Percentiles rank a stretch among this genome's conserved stretches.
phyloP scores from a whole-genome alignment of 352 stramenopile species.

The Globisporangium cystogenes region DNA sequence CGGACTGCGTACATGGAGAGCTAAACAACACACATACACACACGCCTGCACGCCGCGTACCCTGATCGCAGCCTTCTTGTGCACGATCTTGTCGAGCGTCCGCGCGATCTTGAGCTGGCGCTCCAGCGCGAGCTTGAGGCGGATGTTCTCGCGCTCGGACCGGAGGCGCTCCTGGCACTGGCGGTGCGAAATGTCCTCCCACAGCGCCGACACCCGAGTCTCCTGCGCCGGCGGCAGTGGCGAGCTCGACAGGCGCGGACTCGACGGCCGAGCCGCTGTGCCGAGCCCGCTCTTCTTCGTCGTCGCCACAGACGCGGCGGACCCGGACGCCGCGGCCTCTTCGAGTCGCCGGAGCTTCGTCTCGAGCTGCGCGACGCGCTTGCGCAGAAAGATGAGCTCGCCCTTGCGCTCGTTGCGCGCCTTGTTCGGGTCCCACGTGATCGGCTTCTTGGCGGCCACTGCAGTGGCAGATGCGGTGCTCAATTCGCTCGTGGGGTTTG shows the following conservation, averaged over 20 bases:
- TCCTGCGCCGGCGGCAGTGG: too few relatives aligned
- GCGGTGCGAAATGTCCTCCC: constrained; percentile 6
- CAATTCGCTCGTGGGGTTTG: too few relatives aligned
- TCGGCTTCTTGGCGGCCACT: constrained; percentile 36
- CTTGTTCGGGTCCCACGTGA: constrained; percentile 20
- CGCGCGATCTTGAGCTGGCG: constrained; percentile 59
- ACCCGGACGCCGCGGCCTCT: too few relatives aligned
- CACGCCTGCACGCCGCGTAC: constrained; percentile 2
- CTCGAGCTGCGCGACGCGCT: constrained; percentile 10
- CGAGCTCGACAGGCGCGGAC: too few relatives aligned
- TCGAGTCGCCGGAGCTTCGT: constrained; percentile 5
- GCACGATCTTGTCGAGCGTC: constrained; percentile 36
- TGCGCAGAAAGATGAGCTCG: constrained; percentile 13
- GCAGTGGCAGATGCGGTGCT: too few relatives aligned
- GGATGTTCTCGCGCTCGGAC: constrained; percentile 47
- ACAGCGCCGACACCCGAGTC: not conserved
- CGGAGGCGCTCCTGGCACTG: constrained; percentile 24
- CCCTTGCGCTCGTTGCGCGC: constrained; percentile 13
- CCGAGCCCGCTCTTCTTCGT: too few relatives aligned
- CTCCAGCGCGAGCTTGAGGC: constrained; percentile 44
- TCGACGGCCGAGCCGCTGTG: too few relatives aligned
- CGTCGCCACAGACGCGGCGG: too few relatives aligned
- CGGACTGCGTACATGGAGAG: too few relatives aligned
- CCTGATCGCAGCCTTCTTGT: constrained; percentile 23
- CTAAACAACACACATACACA: not conserved